phyloP scores from a whole-genome alignment of 2,329 filamentous ascomycete species.

The Arthrobotrys iridis region DNA sequence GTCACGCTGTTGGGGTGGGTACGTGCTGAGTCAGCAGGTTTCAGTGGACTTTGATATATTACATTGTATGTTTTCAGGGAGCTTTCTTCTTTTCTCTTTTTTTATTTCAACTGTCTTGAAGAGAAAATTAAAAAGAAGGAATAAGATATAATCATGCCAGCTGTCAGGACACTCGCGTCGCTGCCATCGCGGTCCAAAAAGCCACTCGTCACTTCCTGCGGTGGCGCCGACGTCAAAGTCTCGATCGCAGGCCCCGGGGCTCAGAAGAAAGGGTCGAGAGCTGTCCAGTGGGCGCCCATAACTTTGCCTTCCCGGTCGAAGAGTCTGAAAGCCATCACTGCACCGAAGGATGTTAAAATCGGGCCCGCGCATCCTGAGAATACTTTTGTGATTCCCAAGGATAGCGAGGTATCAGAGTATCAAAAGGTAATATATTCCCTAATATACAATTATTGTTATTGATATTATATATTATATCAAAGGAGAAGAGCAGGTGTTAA shows the following conservation, averaged over 20 bases:
- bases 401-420: slow-evolving; percentile 27
- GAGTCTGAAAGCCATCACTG: slow-evolving; percentile 10
- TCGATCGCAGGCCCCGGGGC: not conserved
- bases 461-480: not conserved
- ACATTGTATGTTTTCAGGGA: too few species aligned
- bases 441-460: too few species aligned
- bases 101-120: not conserved
- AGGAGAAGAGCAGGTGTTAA: not conserved
- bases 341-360: slow-evolving; percentile 7
- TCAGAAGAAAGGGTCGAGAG: slow-evolving; percentile 22
- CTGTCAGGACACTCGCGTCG: slow-evolving; percentile 33
- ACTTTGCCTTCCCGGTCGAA: slow-evolving; percentile 20
- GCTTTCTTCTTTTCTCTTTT: not conserved
- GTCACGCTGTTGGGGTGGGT: not conserved
- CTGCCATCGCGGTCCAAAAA: slow-evolving; percentile 12
- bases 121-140: not conserved
- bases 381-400: slow-evolving; percentile 34
- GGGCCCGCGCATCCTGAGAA: slow-evolving; percentile 33
- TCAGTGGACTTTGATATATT: not conserved
- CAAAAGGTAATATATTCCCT: slow-evolving; percentile 16
- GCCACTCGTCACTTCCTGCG: slow-evolving; percentile 20
- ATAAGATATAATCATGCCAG: slow-evolving; percentile 10
- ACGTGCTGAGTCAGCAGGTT: not conserved
- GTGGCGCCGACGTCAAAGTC: slow-evolving; percentile 25
- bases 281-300: slow-evolving; percentile 29